Evolutionary conservation across 768 basidiomycete genomes (phyloP), one percentile per base, ranked within the genome.

Genomic region (Xerocomus brunneocitrinus): DNA sequence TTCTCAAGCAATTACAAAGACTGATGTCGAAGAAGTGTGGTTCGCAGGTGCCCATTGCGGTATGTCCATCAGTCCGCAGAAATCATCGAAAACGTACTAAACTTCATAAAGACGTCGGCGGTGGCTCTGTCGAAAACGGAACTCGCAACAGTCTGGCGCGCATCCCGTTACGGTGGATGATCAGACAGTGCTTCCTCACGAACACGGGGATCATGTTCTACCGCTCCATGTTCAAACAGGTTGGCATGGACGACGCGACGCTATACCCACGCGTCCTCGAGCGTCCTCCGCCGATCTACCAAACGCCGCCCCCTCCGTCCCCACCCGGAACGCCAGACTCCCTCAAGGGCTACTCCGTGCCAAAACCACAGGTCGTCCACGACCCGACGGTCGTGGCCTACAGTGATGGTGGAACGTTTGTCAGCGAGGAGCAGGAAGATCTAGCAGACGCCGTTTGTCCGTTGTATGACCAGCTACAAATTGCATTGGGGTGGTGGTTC

Each of bases 1-100:
- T 48, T 66, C 74, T 56, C 57, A 49, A 16, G 64, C 68, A 4
- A 66, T 69, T 24, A 60, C 65, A 16, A 41, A 64, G 47, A 89
- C 88, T 1, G 71, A 89, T 53, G 80, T 88, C 4, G 75, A 80
- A 44, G 88, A 91, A 58, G 89, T 91, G 1, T 91, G 89, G 89
- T 91, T 91, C 59, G 67, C 87, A 4, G 89, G 89, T 0, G 81
- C 78, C 59, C 88, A 90, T 58, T 80, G 79, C 43, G 87, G 88
- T 87, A 58, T 28, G 76, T 69, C 25, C 30, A 5, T 30, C n/a
- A 5, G 9, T 36, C 30, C 14, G 14, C 24, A 25, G 9, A 42
- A 27, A 22, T 3, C 22, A 5, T 41, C 22, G 2, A 24, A 8
- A 27, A 14, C 19, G 2, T 46, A 45, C 50, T 53, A 40, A 43